A percentile compares a stretch with the other conserved stretches of the same genome.
phyloP scores from a whole-genome alignment of 768 basidiomycete genomes.

The Boletus insuetus region DNA sequence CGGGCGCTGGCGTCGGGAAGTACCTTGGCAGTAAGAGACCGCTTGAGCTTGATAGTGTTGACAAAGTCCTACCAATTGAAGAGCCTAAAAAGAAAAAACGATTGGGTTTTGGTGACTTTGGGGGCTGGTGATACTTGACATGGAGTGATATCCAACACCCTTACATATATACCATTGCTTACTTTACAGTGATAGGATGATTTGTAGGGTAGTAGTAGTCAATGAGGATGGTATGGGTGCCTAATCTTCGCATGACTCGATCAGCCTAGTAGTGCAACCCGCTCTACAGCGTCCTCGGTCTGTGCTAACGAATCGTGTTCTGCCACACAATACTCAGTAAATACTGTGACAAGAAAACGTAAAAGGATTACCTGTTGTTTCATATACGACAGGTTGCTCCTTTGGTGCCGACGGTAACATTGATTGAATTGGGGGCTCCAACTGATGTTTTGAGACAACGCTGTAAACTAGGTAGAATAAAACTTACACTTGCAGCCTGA shows the following conservation, averaged over 20 bases:
- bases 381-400: slow-evolving; percentile 36
- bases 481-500: slow-evolving; percentile 59
- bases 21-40: slow-evolving; percentile 63
- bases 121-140: slow-evolving; percentile 57
- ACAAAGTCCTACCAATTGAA: slow-evolving; percentile 26
- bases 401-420: slow-evolving; percentile 57
- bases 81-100: slow-evolving; percentile 78
- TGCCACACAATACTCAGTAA: slow-evolving; percentile 5
- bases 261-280: slow-evolving; percentile 25
- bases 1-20: slow-evolving; percentile 64
- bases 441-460: slow-evolving; percentile 22
- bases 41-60: slow-evolving; percentile 25
- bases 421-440: slow-evolving; percentile 29
- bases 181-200: slow-evolving; percentile 10
- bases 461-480: neutral
- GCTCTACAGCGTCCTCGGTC: neutral
- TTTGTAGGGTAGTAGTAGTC: slow-evolving; percentile 6
- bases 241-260: neutral
- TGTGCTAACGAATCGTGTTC: neutral
- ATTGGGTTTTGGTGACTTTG: slow-evolving; percentile 89
- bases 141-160: neutral
- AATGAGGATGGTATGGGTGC: neutral
- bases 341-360: neutral
- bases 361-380: slow-evolving; percentile 31
- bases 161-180: slow-evolving; percentile 1